A percentile compares a stretch with the other conserved stretches of the same genome.
Conservation (phyloP, 306 rosid genomes). For the Hippophae rhamnoides region DNA sequence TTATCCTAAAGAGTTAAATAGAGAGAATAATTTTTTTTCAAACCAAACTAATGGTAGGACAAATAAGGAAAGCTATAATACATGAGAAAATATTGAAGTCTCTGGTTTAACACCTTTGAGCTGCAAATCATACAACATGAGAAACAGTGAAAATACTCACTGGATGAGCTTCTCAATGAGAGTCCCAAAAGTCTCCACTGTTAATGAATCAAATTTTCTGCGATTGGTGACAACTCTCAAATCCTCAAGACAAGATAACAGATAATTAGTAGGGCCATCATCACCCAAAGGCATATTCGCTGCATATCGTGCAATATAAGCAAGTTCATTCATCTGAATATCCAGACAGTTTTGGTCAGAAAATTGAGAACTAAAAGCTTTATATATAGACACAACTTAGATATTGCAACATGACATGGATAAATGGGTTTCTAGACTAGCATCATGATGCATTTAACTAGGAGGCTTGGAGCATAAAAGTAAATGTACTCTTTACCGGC, state of each 20-base stretch:
- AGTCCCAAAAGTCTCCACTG: conserved; percentile 87
- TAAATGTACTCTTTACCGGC: too few relatives aligned
- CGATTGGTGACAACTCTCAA: conserved; percentile 71
- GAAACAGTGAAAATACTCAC: conserved; percentile 34
- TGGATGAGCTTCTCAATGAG: conserved; percentile 89
- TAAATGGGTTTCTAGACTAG: too few relatives aligned
- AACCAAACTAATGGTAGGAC: not conserved
- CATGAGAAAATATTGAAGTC: not conserved
- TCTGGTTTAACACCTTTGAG: not conserved
- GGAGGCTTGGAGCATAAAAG: too few relatives aligned
- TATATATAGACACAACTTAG: not conserved
- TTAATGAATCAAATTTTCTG: conserved; percentile 78
- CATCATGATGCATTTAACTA: too few relatives aligned
- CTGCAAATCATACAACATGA: conserved; percentile 10
- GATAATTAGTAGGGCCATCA: conserved; percentile 52
- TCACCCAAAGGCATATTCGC: conserved; percentile 82
- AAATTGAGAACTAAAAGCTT: conserved; percentile 1
- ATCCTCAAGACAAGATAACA: conserved; percentile 81
- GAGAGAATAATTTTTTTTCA: conserved; percentile 11
- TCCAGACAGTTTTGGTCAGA: conserved; percentile 13
- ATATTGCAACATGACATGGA: not conserved
- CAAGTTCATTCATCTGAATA: conserved; percentile 87
- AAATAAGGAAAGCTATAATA: too few relatives aligned
- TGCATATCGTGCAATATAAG: conserved; percentile 84
- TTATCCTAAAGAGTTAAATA: not conserved